Percentiles rank a stretch among this genome's conserved stretches.
Conservation (phyloP, 768 basidiomycete genomes). For the Mycena olivaceomarginata region DNA sequence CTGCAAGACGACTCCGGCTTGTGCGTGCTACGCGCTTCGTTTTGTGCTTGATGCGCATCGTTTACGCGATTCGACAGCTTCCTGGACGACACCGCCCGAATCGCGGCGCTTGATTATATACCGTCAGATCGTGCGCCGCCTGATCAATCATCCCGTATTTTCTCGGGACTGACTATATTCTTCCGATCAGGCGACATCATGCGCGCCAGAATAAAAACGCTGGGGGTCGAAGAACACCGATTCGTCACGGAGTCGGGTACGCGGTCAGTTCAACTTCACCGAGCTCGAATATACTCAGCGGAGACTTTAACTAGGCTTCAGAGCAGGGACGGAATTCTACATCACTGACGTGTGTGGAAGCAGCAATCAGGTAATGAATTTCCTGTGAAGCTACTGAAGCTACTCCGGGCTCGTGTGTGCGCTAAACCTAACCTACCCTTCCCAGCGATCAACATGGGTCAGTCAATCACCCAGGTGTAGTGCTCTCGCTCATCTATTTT, state of each 20-base stretch:
- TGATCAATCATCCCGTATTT: background rate
- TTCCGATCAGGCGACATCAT: conserved; percentile 65
- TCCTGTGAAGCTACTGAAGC: background rate
- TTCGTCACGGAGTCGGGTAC: conserved; percentile 67
- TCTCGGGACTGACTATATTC: conserved; percentile 17
- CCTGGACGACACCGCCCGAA: conserved; percentile 70
- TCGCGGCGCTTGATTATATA: conserved; percentile 65
- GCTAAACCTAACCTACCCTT: background rate
- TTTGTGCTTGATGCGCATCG: background rate
- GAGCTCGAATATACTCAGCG: background rate
- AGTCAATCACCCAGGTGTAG: conserved; percentile 4
- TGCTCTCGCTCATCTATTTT: conserved; percentile 17
- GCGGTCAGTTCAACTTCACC: conserved; percentile 1
- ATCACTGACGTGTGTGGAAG: conserved; percentile 75
- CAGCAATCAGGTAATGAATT: conserved; percentile 52
- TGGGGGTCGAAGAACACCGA: conserved; percentile 75
- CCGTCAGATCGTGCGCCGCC: conserved; percentile 67
- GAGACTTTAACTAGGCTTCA: conserved; percentile 35
- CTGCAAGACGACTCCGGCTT: conserved; percentile 72
- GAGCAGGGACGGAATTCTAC: conserved; percentile 69
- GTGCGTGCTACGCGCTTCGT: conserved; percentile 53
- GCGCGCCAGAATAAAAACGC: conserved; percentile 73
- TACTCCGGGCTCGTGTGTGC: background rate
- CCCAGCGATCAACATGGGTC: conserved; percentile 43
- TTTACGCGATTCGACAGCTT: conserved; percentile 59